Evolutionary conservation across 352 stramenopile species (phyloP), one percentile per base, ranked within the genome.

Genomic region (Phytopythium litorale): DNA sequence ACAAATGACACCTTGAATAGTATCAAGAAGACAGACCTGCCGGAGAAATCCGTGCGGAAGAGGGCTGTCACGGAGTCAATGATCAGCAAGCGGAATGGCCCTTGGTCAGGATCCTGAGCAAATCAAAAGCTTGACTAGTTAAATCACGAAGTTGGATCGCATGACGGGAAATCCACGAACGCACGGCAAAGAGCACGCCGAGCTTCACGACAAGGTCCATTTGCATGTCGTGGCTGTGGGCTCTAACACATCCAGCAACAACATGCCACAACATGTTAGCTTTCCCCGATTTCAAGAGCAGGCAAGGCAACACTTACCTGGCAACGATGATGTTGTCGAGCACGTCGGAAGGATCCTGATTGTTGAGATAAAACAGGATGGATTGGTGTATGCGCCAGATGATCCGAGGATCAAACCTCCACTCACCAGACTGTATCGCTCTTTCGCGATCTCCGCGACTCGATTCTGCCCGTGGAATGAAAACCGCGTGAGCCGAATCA

Each of bases 321-420:
- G 91, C 92, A 40, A 97, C 81, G 49, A 98, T 92, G 55, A 98
- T 96, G 72, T 98, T 98, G 65, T 98, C 93, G 25, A 98, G 76
- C n/a, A 97, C 81, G 37, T 97, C 92, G 1, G 84, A 70, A 25
- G 86, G 68, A 56, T 98, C 87, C 65, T 97, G 19, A 60, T 23
- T 58, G 12, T n/a, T 9, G 6, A 0, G 2, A 18, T 7, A 49
- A 9, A n/a, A 21, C 4, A 13, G 21, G 51, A 15, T 21, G 28
- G 57, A 13, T 35, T 21, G 46, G 38, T 33, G 23, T 42, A 40
- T 28, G n/a, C 38, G 42, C 62, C 42, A 11, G 13, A 46, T 23
- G n/a, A 21, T 28, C n/a, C 8, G 6, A 40, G 0, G 12, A 40
- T 40, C 35, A 40, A 40, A 32, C 2, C 28, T 33, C 19, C 3